phyloP scores from a whole-genome alignment of 2,329 filamentous ascomycete genomes.

The Cytospora piceicola region DNA sequence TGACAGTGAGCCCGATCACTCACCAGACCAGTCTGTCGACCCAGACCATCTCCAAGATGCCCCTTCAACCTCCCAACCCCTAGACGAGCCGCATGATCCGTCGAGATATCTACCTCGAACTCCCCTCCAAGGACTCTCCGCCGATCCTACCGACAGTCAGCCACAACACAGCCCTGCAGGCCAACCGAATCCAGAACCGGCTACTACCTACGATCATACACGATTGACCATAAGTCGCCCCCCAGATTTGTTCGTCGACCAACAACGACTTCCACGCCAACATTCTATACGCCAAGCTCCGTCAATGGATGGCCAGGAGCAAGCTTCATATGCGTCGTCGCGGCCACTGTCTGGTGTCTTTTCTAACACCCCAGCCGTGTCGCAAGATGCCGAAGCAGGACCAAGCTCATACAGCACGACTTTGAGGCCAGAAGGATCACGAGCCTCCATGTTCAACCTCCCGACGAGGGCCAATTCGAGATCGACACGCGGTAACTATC shows the following conservation, averaged over 20 bases:
- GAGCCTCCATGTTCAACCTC: constrained; percentile 58
- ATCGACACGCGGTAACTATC: constrained; percentile 57
- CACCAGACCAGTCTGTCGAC: constrained; percentile 40
- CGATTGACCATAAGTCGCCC: constrained; percentile 33
- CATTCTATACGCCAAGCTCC: constrained; percentile 27
- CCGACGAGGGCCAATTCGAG: constrained; percentile 66
- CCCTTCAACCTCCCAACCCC: constrained; percentile 32
- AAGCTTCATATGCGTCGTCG: constrained; percentile 32
- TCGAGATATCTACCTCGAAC: constrained; percentile 30
- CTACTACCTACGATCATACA: constrained; percentile 28
- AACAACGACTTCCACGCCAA: constrained; percentile 10
- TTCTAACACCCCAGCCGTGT: constrained; percentile 35
- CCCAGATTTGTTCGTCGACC: constrained; percentile 1
- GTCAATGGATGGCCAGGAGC: constrained; percentile 24
- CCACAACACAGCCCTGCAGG: constrained; percentile 15
- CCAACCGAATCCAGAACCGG: constrained; percentile 7
- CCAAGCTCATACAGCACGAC: constrained; percentile 36
- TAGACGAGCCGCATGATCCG: constrained; percentile 19
- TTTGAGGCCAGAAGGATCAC: constrained; percentile 62
- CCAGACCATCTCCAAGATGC: constrained; percentile 36
- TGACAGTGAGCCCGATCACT: constrained; percentile 39
- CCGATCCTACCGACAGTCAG: constrained; percentile 12
- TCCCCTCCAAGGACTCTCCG: constrained; percentile 20
- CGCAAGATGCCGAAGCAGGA: constrained; percentile 42
- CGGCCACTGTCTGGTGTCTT: constrained; percentile 42